phyloP scores from a whole-genome alignment of 345 rosid genomes.

The Bretschneidera sinensis region DNA sequence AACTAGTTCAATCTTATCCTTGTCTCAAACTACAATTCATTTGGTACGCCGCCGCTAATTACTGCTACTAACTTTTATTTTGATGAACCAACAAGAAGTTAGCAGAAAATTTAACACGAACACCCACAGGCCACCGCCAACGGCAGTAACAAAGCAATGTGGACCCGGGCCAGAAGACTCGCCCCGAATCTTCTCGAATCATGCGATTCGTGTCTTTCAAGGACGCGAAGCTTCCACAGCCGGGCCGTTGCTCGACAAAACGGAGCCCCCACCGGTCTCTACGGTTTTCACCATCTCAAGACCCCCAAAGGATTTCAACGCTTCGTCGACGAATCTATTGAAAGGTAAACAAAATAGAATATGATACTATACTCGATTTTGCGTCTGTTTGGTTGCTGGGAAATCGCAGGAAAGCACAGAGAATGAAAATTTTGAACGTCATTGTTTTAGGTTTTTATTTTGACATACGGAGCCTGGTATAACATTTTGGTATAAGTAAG shows the following conservation, averaged over 20 bases:
- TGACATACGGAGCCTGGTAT: too few species aligned
- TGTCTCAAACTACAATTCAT: too few species aligned
- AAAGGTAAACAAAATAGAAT: conserved; percentile 42
- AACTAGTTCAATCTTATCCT: not conserved
- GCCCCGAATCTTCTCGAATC: conserved; percentile 12
- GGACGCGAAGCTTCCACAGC: conserved; percentile 31
- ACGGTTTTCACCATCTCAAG: conserved; percentile 69
- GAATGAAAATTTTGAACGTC: not conserved
- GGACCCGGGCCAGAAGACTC: conserved; percentile 25
- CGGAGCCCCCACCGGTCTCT: conserved; percentile 65
- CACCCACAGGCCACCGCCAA: too few species aligned
- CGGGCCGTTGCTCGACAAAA: conserved; percentile 21
- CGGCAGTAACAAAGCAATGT: conserved; percentile 25
- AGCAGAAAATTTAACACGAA: not conserved
- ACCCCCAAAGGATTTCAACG: conserved; percentile 75
- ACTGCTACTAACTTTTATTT: too few species aligned
- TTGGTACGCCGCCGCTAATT: too few species aligned
- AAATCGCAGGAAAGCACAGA: not conserved
- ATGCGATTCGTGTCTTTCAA: conserved; percentile 15
- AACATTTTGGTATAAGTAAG: too few species aligned
- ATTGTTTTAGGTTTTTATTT: not conserved
- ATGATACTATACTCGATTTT: not conserved
- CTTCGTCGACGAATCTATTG: conserved; percentile 87
- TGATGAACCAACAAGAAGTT: too few species aligned
- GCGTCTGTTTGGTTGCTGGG: not conserved